Conservation (phyloP, 768 basidiomycete species). For the Pholiota molesta region DNA sequence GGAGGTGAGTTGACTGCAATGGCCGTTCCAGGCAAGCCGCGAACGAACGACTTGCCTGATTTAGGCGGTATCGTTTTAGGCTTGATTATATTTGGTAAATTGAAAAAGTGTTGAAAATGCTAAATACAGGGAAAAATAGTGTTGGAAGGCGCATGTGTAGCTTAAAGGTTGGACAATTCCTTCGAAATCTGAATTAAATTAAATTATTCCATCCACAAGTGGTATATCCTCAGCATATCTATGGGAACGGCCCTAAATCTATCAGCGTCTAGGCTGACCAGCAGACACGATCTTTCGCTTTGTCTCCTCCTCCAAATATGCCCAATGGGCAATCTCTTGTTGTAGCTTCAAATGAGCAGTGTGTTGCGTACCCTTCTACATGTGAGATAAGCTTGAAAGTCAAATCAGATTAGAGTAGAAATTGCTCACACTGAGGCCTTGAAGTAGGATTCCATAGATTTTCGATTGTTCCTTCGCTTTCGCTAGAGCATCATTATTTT, state of each 20-base stretch:
- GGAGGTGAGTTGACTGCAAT: not conserved
- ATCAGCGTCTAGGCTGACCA: constrained; percentile 30
- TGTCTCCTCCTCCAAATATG: constrained; percentile 83
- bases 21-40: not conserved
- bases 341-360: constrained; percentile 86
- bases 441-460: constrained; percentile 77
- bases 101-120: not conserved
- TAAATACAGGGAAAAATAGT: not conserved
- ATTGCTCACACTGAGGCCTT: constrained; percentile 70
- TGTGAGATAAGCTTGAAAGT: constrained; percentile 7
- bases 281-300: constrained; percentile 56
- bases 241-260: not conserved
- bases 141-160: too few relatives aligned
- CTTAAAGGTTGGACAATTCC: too few relatives aligned
- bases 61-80: not conserved
- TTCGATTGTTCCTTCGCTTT: constrained; percentile 71
- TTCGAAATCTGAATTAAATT: not conserved
- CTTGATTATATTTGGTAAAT: constrained; percentile 4
- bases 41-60: not conserved
- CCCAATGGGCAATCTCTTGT: constrained; percentile 85
- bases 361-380: constrained; percentile 65
- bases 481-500: constrained; percentile 59
- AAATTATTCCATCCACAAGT: not conserved
- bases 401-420: not conserved
- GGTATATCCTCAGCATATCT: not conserved